A percentile compares a stretch with the other conserved stretches of the same genome.
phyloP scores from a whole-genome alignment of 2,329 filamentous ascomycete species.

The Leptographium wingfieldii region DNA sequence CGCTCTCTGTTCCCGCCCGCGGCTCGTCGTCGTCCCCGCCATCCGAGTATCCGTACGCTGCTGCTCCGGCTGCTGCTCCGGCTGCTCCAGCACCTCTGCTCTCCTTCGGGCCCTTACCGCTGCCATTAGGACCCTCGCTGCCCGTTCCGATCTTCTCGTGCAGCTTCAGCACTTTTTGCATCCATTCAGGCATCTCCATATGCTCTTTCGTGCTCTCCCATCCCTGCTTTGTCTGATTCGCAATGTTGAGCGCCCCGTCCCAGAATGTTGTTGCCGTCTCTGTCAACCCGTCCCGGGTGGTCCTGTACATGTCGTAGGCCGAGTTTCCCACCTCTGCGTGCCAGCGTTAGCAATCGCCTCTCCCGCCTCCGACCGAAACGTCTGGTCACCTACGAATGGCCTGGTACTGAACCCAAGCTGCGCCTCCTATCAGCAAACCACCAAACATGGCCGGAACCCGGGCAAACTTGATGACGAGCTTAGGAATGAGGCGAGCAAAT shows the following conservation, averaged over 20 bases:
- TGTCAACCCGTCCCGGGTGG: slow-evolving; percentile 58
- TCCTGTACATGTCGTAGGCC: slow-evolving; percentile 61
- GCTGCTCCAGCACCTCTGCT: slow-evolving; percentile 48
- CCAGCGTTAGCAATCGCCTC: slow-evolving; percentile 2
- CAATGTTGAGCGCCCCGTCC: slow-evolving; percentile 59
- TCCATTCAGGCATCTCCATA: slow-evolving; percentile 59
- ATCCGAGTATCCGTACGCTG: slow-evolving; percentile 64
- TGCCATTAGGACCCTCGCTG: slow-evolving; percentile 26
- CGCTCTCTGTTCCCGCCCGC: slow-evolving; percentile 36
- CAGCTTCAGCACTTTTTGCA: slow-evolving; percentile 56
- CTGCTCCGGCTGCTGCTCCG: slow-evolving; percentile 55
- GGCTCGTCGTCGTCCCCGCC: slow-evolving; percentile 39
- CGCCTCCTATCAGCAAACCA: slow-evolving; percentile 69
- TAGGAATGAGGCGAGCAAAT: slow-evolving; percentile 60
- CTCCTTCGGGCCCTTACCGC: slow-evolving; percentile 43
- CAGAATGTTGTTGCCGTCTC: slow-evolving; percentile 58
- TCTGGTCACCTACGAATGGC: slow-evolving; percentile 55
- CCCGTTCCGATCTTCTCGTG: slow-evolving; percentile 44
- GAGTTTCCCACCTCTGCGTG: slow-evolving; percentile 60
- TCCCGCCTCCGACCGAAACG: background rate
- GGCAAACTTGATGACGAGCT: slow-evolving; percentile 78
- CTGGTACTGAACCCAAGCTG: slow-evolving; percentile 94
- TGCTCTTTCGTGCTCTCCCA: slow-evolving; percentile 77
- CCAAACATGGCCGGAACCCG: slow-evolving; percentile 86
- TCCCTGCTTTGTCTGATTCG: slow-evolving; percentile 64